Evolutionary conservation across 805 yeast species (phyloP).

Genomic region (Candida sakaeoensis): DNA sequence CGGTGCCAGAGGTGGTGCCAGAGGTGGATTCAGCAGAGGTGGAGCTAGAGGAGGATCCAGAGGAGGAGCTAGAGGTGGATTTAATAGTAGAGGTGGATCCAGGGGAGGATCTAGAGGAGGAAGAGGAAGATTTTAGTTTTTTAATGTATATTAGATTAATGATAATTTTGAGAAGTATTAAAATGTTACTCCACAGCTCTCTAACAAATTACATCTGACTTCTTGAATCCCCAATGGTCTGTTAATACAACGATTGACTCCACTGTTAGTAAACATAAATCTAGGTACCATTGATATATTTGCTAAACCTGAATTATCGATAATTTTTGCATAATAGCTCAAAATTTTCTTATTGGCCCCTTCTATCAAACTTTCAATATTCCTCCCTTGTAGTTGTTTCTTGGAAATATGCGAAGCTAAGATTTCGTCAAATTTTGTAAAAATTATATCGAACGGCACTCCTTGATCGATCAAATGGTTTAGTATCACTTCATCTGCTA

Average conservation of each 20-base stretch:
- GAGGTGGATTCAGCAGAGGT: constrained; percentile 37
- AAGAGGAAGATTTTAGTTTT: constrained; percentile 7
- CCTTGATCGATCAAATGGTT: constrained; percentile 51
- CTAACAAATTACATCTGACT: constrained; percentile 47
- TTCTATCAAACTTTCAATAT: constrained; percentile 11
- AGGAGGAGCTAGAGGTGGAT: constrained; percentile 38
- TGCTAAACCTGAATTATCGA: constrained; percentile 9
- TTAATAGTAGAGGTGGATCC: constrained; percentile 48
- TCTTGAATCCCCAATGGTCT: constrained; percentile 53
- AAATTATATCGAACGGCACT: constrained; percentile 65
- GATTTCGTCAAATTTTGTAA: constrained; percentile 72
- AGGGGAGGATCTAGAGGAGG: constrained; percentile 41
- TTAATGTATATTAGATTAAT: constrained; percentile 6
- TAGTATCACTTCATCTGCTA: constrained; percentile 53
- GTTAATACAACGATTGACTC: constrained; percentile 25
- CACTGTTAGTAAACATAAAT: constrained; percentile 53
- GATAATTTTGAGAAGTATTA: background rate
- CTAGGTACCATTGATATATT: constrained; percentile 38
- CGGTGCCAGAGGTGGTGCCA: constrained; percentile 40
- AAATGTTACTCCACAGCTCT: constrained; percentile 36
- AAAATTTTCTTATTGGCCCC: constrained; percentile 24
- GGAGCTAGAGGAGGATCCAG: constrained; percentile 45
- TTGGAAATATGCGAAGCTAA: constrained; percentile 18
- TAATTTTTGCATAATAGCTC: constrained; percentile 21
- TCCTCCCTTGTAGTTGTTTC: constrained; percentile 6